Percentiles rank a stretch among this genome's conserved stretches.
Conservation (phyloP, 2,329 filamentous ascomycete genomes). For the Lasiodiplodia sp. region DNA sequence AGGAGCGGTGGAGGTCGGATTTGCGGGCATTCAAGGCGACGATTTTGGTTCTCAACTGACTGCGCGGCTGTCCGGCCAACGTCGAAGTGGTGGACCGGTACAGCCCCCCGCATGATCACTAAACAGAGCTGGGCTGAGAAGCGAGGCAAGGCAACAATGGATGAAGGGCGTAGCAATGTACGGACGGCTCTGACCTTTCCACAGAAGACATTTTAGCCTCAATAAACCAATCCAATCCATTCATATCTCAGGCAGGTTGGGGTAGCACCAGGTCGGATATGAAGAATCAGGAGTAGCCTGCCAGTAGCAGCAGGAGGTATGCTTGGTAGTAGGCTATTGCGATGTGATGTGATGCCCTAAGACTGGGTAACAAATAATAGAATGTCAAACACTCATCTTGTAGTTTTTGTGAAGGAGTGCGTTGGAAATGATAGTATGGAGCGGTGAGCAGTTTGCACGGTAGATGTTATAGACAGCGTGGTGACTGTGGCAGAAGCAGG, state of each 20-base stretch:
- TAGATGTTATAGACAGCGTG: constrained; percentile 22
- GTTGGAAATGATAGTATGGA: not conserved
- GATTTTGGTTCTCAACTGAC: no score
- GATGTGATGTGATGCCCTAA: not conserved
- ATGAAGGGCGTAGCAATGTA: not conserved
- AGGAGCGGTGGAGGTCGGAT: constrained; percentile 71
- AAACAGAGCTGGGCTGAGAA: not conserved
- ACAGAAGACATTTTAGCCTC: not conserved
- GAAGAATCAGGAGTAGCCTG: no score
- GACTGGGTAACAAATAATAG: not conserved
- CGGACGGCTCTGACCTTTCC: not conserved
- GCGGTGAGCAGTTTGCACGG: not conserved
- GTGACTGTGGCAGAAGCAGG: constrained; percentile 21
- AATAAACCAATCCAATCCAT: no score
- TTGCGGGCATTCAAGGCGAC: constrained; percentile 50
- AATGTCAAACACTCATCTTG: constrained; percentile 3
- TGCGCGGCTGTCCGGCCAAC: no score
- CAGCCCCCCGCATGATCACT: not conserved
- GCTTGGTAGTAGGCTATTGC: no score
- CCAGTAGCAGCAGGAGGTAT: no score
- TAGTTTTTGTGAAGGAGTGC: not conserved
- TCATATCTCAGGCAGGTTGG: no score
- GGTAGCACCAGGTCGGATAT: no score
- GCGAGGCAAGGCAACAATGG: not conserved
- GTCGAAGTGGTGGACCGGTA: not conserved